These are phyloP conservation scores for Pugionium dolabratum DNA, from an alignment of 345 rosid genomes.

Conservation along the genomic window DNA sequence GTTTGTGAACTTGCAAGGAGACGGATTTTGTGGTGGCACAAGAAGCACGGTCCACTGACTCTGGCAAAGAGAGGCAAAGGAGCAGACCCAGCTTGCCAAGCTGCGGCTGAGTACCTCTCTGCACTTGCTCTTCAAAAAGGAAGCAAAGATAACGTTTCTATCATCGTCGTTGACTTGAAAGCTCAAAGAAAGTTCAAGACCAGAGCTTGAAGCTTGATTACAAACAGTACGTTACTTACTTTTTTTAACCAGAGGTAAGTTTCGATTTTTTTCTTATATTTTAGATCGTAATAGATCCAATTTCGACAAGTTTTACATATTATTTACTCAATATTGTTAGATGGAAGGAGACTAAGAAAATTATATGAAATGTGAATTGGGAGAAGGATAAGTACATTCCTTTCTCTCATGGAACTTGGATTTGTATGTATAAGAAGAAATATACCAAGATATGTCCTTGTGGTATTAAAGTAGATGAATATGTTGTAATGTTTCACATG, in stretches of 20 bases:
- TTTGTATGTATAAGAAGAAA: conserved; percentile 33
- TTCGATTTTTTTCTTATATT: conserved; percentile 13
- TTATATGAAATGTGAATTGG: conserved; percentile 14
- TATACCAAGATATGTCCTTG: conserved; percentile 14
- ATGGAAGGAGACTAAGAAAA: conserved; percentile 11
- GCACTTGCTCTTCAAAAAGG: conserved; percentile 84
- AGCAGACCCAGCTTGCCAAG: conserved; percentile 79
- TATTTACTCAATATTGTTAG: conserved; percentile 30
- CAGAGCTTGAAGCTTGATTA: conserved; percentile 51
- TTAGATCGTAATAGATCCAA: conserved; percentile 34
- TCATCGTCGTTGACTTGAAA: conserved; percentile 84
- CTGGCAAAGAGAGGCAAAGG: conserved; percentile 54
- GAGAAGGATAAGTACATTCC: conserved; percentile 20
- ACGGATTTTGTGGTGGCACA: conserved; percentile 85
- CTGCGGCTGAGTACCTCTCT: conserved; percentile 85
- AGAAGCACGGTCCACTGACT: conserved; percentile 59
- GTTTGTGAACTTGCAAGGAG: conserved; percentile 85
- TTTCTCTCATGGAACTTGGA: conserved; percentile 32
- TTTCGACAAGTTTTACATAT: conserved; percentile 30
- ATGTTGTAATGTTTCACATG: conserved; percentile 37
- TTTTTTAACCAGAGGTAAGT: conserved; percentile 33
- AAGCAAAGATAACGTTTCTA: conserved; percentile 84
- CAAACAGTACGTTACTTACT: neutral
- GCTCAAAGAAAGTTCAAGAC: conserved; percentile 89
- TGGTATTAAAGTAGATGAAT: conserved; percentile 29